These are phyloP conservation scores for Cystoisospora suis DNA, from an alignment of 169 alveolate species.

Conservation along the genomic window DNA sequence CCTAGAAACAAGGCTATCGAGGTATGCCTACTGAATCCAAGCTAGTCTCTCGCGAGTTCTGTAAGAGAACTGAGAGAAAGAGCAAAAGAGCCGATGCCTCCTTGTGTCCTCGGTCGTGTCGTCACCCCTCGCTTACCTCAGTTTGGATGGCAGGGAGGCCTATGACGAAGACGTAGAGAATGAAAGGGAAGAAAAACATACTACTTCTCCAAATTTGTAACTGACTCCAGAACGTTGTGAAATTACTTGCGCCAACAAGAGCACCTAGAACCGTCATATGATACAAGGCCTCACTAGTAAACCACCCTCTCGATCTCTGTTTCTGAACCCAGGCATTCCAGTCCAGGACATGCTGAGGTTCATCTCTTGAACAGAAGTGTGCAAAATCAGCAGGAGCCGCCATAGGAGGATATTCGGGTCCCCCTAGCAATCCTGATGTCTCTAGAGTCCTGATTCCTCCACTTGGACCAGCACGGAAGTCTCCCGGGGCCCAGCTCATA, in stretches of 20 bases:
- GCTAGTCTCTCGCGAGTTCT: too few relatives aligned
- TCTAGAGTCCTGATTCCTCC: too few relatives aligned
- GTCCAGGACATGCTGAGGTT: constrained; percentile 17
- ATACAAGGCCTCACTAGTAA: constrained; percentile 26
- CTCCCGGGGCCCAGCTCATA: too few relatives aligned
- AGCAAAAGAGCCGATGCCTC: too few relatives aligned
- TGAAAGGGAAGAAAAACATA: constrained; percentile 58
- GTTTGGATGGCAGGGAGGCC: constrained; percentile 58
- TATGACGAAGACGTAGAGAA: constrained; percentile 40
- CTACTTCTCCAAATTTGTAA: constrained; percentile 57
- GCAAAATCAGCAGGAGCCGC: too few relatives aligned
- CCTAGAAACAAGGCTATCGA: too few relatives aligned
- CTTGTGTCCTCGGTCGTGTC: not conserved
- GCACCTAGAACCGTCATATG: constrained; percentile 59
- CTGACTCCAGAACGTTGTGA: constrained; percentile 59
- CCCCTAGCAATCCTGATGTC: too few relatives aligned
- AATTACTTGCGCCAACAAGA: constrained; percentile 51
- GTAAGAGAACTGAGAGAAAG: too few relatives aligned
- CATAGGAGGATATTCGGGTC: too few relatives aligned
- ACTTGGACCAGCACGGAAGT: too few relatives aligned
- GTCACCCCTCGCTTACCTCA: constrained; percentile 33
- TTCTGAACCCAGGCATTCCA: constrained; percentile 59
- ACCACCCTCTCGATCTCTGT: constrained; percentile 61
- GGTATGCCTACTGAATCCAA: too few relatives aligned
- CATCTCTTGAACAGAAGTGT: not conserved